A percentile compares a stretch with the other conserved stretches of the same genome.
phyloP scores from a whole-genome alignment of 352 stramenopile genomes.

The Phytopythium cucurbitacearum region DNA sequence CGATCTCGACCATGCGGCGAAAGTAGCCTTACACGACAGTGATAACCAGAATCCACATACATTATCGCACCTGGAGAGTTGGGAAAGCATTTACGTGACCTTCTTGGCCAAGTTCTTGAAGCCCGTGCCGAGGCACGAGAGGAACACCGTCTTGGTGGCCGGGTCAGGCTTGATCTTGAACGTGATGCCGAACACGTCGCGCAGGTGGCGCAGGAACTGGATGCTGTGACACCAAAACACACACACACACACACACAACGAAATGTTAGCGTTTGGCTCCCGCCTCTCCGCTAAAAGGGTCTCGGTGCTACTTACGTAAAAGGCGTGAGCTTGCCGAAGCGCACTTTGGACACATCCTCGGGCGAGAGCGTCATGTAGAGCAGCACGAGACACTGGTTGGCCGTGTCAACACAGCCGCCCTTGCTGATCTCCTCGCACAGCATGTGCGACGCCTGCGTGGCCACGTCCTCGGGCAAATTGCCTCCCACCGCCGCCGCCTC shows the following conservation, averaged over 20 bases:
- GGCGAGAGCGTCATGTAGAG: constrained; percentile 98
- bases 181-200: constrained; percentile 91
- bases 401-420: constrained; percentile 93
- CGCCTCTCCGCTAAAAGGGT: neutral
- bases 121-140: constrained; percentile 92
- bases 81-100: constrained; percentile 75
- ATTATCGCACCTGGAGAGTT: constrained; percentile 5
- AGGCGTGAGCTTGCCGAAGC: constrained; percentile 84
- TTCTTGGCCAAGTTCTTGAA: constrained; percentile 96
- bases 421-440: constrained; percentile 97
- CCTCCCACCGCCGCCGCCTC: constrained; percentile 87
- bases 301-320: constrained; percentile 49
- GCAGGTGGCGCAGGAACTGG: constrained; percentile 86
- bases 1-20: constrained; percentile 59
- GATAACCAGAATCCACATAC: constrained; percentile 1
- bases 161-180: constrained; percentile 92
- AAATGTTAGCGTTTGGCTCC: neutral
- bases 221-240: constrained; percentile 51
- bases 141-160: constrained; percentile 87
- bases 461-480: constrained; percentile 96
- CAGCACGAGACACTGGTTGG: constrained; percentile 94
- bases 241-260: neutral
- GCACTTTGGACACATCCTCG: constrained; percentile 96
- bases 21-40: constrained; percentile 30
- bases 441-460: constrained; percentile 88